Base-by-base conservation (phyloP, 345 rosid species). In the Murraya koenigii region DNA sequence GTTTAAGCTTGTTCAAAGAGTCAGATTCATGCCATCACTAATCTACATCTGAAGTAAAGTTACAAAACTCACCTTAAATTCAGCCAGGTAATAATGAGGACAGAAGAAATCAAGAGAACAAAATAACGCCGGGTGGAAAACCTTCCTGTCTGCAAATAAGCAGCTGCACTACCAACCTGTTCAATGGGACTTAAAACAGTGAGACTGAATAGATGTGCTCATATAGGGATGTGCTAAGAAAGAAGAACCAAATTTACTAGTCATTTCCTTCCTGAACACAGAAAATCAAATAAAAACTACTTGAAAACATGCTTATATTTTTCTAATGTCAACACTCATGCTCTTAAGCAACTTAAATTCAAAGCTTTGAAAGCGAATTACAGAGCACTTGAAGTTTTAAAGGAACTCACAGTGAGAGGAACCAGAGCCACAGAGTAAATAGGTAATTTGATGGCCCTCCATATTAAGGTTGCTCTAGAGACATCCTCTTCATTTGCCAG, bases 381-480 rank as follows among this genome's bases (percentile, higher is more conserved):
- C 33, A 25, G 39, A 39, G 36, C 25, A 38, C 6, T 59, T 38
- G 11, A 69, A 23, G 28, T 75, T 26, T n/a, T 1, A 10, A 71
- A 69, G 65, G 38, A 79, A 82, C 95, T 86, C 84, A 93, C 98
- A 0, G 94, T 90, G 23, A 93, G 91, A 83, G 97, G 98, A 89
- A 93, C 76, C 75, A 93, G 84, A 75, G 97, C 98, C 39, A 95
- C 96, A 36, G 92, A 90, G 81, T 92, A 95, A 76, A 93, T 88
- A 7, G 97, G 97, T 71, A 95, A 81, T 80, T 95, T 93, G 71
- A 92, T 69, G 78, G 98, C 97, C 78, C 98, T 92, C 98, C 98
- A 95, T 83, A 95, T 90, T 87, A 93, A 72, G 66, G 87, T 85
- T 54, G 80, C 87, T 79, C 73, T 87, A 4, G 91, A 44, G 74